phyloP scores from a whole-genome alignment of 257 asterid genomes.

The Scutellaria baicalensis region DNA sequence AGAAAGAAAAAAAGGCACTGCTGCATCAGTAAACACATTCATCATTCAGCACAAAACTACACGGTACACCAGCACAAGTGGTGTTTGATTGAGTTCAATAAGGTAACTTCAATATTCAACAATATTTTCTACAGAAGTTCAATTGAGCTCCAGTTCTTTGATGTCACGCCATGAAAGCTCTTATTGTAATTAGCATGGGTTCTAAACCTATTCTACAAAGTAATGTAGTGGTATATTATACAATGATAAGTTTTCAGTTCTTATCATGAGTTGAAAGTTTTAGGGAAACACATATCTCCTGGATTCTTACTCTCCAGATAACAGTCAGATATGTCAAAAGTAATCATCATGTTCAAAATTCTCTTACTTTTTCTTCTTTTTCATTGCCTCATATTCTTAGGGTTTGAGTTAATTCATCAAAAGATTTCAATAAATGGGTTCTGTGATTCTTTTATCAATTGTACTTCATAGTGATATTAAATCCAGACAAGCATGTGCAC shows the following conservation, averaged over 20 bases:
- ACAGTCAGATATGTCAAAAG: neutral
- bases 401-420: neutral
- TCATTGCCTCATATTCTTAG: neutral
- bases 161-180: neutral
- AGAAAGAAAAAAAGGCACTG: neutral
- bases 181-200: neutral
- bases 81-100: neutral
- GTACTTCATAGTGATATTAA: neutral
- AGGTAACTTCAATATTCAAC: neutral
- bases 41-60: neutral
- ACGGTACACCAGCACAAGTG: neutral
- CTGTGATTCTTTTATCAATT: conserved; percentile 6
- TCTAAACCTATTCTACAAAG: neutral
- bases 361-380: neutral
- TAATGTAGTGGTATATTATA: neutral
- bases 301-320: neutral
- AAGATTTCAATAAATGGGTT: neutral
- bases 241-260: neutral
- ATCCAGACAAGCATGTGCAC: neutral
- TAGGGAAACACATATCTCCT: neutral
- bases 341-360: neutral
- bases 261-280: neutral
- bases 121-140: neutral
- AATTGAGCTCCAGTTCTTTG: neutral
- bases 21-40: conserved; percentile 5